phyloP scores from a whole-genome alignment of 1,284 basidiomycete genomes.

The Puccinia sorghi region DNA sequence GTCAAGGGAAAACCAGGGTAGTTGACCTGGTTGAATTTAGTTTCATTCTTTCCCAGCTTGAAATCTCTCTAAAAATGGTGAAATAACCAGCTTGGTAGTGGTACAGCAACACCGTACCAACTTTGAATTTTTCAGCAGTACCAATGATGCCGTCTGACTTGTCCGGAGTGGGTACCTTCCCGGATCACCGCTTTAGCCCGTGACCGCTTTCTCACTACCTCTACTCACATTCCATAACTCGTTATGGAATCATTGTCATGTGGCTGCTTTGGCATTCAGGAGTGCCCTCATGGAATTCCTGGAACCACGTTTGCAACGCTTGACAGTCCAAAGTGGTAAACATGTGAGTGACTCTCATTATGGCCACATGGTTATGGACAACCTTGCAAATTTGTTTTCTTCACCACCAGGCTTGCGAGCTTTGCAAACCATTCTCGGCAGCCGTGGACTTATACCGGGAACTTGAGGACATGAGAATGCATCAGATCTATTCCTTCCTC shows the following conservation, averaged over 20 bases:
- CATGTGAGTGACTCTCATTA: not conserved
- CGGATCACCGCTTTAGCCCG: not conserved
- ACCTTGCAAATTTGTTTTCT: not conserved
- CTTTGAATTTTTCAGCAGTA: not conserved
- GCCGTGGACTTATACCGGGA: not conserved
- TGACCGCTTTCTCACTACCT: not conserved
- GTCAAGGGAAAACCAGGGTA: too few relatives aligned
- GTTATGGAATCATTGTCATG: constrained; percentile 12
- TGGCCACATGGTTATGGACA: not conserved
- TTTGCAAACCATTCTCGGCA: not conserved
- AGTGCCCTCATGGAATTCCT: not conserved
- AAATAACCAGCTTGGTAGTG: too few relatives aligned
- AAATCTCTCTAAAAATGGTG: too few relatives aligned
- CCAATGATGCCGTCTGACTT: not conserved
- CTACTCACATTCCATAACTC: not conserved
- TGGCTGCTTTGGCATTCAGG: not conserved
- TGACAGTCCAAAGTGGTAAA: not conserved
- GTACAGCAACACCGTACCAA: too few relatives aligned
- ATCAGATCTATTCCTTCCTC: not conserved
- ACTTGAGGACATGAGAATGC: not conserved
- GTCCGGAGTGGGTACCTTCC: not conserved
- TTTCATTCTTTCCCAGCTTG: too few relatives aligned
- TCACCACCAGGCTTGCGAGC: not conserved
- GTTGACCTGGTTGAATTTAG: too few relatives aligned
- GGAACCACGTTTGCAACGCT: not conserved